Evolutionary conservation across 2,329 filamentous ascomycete species (phyloP), one percentile per base, ranked within the genome.

Genomic region (Colletotrichum karsti): DNA sequence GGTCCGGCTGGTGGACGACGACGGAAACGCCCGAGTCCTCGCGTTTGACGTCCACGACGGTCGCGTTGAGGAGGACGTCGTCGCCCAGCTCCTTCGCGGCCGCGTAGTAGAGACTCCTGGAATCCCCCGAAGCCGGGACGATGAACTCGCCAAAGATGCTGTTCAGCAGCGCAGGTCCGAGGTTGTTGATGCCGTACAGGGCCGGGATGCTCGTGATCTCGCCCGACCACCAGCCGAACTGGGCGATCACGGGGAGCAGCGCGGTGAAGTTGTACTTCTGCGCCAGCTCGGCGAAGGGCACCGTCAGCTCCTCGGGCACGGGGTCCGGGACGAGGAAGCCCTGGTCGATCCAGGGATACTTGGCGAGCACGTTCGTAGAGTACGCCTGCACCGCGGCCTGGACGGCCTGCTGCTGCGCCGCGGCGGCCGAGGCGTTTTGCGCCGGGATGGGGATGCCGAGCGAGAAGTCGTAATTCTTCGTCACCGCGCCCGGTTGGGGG

Each of bases 221-320:
- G 3, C 81, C 83, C 1, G 80, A 69, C n/a, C 78, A 81, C 54
- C 79, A 76, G 26, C 77, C 74, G 54, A 77, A 80, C 5, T 63
- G 64, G 60, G 73, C 78, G 7, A 81, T 74, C n/a, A 76, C 67
- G 7, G 72, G 72, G 0, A 82, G 74, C 0, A 79, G 70, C 15
- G 75, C 76, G 20, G 76, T 71, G 6, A 87, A 73, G 26, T 75
- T 70, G 69, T 84, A 78, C 68, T 84, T 83, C 18, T 76, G 71
- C 7, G 82, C 73, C 57, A 84, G 83, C 7, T 82, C 75, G 1
- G 80, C 77, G 39, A 80, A 85, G 0, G 82, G 77, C 0, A 81
- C 70, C 6, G 81, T 70, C 1, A 87, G 73, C 44, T 85, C 84
- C 30, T 80, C 76, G 0, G 84, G 83, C 0, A 85, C 79, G 7